phyloP scores from a whole-genome alignment of 331 rosid genomes.

The Saraca asoca region DNA sequence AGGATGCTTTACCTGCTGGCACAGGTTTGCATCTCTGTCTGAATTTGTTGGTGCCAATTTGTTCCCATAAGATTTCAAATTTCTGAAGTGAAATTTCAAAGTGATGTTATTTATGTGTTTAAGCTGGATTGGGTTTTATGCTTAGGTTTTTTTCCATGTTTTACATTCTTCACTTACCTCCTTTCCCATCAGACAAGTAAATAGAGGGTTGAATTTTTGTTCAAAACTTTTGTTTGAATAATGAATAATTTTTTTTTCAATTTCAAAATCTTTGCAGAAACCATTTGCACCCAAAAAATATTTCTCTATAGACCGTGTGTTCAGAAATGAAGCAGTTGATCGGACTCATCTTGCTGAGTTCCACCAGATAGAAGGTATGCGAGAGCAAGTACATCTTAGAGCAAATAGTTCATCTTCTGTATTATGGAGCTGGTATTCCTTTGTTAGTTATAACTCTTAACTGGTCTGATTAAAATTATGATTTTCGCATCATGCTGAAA shows the following conservation, averaged over 20 bases:
- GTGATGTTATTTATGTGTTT: conserved; percentile 4
- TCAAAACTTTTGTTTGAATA: neutral
- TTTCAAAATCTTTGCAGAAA: conserved; percentile 54
- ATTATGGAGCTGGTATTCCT: conserved; percentile 8
- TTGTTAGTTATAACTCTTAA: neutral
- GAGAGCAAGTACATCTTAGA: conserved; percentile 14
- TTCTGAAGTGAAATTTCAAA: conserved; percentile 1
- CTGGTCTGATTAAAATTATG: neutral
- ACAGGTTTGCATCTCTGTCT: conserved; percentile 50
- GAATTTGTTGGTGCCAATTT: conserved; percentile 24
- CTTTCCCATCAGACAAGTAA: neutral
- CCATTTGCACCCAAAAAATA: conserved; percentile 84
- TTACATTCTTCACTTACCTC: neutral
- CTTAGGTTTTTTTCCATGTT: neutral
- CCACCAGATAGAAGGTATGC: conserved; percentile 95
- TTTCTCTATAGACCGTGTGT: conserved; percentile 94
- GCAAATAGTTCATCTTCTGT: conserved; percentile 19
- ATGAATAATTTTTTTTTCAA: conserved; percentile 6
- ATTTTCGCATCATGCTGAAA: conserved; percentile 1
- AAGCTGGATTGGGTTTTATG: conserved; percentile 9
- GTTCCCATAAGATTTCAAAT: neutral
- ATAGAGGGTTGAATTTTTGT: conserved; percentile 12
- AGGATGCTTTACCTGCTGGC: conserved; percentile 87
- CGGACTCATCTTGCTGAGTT: conserved; percentile 98
- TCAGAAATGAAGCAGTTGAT: conserved; percentile 98